A percentile compares a stretch with the other conserved stretches of the same genome.
Evolutionary conservation across 2,329 filamentous ascomycete species (phyloP).

Genomic region (Podosphaera fusca): DNA sequence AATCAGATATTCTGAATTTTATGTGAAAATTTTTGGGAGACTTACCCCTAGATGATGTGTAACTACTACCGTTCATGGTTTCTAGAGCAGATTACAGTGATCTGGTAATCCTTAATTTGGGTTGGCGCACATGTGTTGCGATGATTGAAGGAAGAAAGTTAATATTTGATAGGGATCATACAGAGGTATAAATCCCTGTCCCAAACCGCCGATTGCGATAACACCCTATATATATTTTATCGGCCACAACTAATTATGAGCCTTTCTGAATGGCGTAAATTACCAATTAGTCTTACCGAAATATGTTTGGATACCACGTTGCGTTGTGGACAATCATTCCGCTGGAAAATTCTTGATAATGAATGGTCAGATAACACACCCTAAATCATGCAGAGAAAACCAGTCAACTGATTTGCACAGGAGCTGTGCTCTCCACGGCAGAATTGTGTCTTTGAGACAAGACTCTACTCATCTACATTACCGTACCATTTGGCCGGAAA

Average conservation of each 20-base stretch:
- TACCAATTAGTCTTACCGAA: slow-evolving; percentile 63
- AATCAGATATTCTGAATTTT: slow-evolving; percentile 9
- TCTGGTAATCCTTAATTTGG: not conserved
- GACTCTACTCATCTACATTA: slow-evolving; percentile 62
- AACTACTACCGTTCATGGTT: slow-evolving; percentile 69
- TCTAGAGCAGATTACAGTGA: slow-evolving; percentile 2
- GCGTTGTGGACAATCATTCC: slow-evolving; percentile 86
- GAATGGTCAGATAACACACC: slow-evolving; percentile 39
- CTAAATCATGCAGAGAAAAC: slow-evolving; percentile 1
- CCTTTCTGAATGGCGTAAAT: slow-evolving; percentile 62
- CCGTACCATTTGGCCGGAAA: slow-evolving; percentile 36
- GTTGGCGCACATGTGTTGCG: not conserved
- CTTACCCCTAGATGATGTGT: slow-evolving; percentile 53
- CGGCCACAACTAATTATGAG: not conserved
- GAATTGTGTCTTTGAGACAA: slow-evolving; percentile 67
- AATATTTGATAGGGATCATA: not conserved
- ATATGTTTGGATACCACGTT: slow-evolving; percentile 87
- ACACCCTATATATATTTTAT: too few relatives aligned
- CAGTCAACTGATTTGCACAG: slow-evolving; percentile 19
- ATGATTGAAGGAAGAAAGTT: not conserved
- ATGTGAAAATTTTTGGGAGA: slow-evolving; percentile 12
- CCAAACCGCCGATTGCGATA: not conserved
- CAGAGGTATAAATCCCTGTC: not conserved
- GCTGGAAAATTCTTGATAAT: slow-evolving; percentile 70
- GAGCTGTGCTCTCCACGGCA: slow-evolving; percentile 66